A percentile compares a stretch with the other conserved stretches of the same genome.
Evolutionary conservation across 1,284 basidiomycete species (phyloP).

Genomic region (Naganishia sp.): DNA sequence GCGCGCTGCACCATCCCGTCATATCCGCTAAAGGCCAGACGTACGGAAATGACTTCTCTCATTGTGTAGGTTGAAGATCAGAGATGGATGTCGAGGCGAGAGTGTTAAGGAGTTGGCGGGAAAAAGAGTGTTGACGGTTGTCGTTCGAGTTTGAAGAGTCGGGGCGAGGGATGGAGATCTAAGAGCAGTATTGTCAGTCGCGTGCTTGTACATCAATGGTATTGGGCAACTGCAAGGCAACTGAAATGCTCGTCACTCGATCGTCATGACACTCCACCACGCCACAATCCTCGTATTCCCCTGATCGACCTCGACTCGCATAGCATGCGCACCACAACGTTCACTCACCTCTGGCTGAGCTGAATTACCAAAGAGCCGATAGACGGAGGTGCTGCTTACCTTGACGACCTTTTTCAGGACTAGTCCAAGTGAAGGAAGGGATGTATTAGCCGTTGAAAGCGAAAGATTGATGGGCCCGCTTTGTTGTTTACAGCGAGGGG

Average conservation of each 20-base stretch:
- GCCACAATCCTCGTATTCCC: too few species aligned
- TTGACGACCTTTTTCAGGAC: conserved; percentile 18
- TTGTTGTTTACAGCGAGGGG: conserved; percentile 12
- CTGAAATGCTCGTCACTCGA: too few species aligned
- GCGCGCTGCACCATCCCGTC: neutral
- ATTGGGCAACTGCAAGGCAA: too few species aligned
- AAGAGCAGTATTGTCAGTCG: too few species aligned
- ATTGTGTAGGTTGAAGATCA: conserved; percentile 28
- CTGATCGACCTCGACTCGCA: neutral
- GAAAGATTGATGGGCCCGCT: conserved; percentile 15
- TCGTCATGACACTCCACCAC: too few species aligned
- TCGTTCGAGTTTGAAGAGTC: conserved; percentile 19
- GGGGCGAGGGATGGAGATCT: conserved; percentile 21
- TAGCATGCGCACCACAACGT: neutral
- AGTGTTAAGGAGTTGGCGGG: neutral
- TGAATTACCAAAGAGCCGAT: conserved; percentile 17
- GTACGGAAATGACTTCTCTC: conserved; percentile 43
- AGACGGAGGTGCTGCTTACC: conserved; percentile 21
- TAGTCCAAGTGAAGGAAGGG: conserved; percentile 2
- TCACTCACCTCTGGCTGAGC: conserved; percentile 27
- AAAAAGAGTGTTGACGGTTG: conserved; percentile 29
- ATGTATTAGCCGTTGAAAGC: neutral
- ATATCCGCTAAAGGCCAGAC: conserved; percentile 30
- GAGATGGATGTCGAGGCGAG: neutral
- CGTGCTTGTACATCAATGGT: neutral